Conservation (phyloP, 1,139 yeast genomes). For the Pichia sp. region DNA sequence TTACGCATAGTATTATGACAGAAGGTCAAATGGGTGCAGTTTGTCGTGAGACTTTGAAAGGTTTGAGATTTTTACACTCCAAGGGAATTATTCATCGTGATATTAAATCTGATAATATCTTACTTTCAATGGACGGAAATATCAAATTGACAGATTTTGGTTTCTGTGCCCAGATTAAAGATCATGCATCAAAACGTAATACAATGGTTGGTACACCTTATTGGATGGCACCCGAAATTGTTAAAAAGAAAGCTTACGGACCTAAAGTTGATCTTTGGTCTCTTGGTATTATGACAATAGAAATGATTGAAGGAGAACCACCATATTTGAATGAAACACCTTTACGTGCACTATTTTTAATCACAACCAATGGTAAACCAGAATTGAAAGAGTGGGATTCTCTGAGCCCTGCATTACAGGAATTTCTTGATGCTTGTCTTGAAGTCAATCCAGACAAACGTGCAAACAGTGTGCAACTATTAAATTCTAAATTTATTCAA, state of each 20-base stretch:
- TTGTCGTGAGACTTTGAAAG: slow-evolving; percentile 82
- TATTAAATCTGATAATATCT: slow-evolving; percentile 88
- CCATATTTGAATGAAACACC: slow-evolving; percentile 96
- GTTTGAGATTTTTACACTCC: slow-evolving; percentile 80
- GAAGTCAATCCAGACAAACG: slow-evolving; percentile 82
- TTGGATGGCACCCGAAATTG: slow-evolving; percentile 99
- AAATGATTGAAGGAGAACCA: slow-evolving; percentile 99
- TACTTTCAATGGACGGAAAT: slow-evolving; percentile 76
- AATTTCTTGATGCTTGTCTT: slow-evolving; percentile 71
- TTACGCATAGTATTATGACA: slow-evolving; percentile 89
- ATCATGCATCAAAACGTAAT: slow-evolving; percentile 76
- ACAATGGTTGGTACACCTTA: slow-evolving; percentile 99
- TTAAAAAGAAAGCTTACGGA: slow-evolving; percentile 88
- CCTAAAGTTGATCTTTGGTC: slow-evolving; percentile 98
- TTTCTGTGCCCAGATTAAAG: slow-evolving; percentile 94
- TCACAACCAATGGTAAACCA: slow-evolving; percentile 96
- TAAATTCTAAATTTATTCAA: slow-evolving; percentile 64
- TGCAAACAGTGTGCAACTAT: slow-evolving; percentile 71
- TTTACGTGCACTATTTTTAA: slow-evolving; percentile 79
- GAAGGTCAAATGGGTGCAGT: slow-evolving; percentile 98
- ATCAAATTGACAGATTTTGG: slow-evolving; percentile 89
- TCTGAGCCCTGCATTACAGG: slow-evolving; percentile 57
- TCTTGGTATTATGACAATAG: slow-evolving; percentile 93
- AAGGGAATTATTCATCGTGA: slow-evolving; percentile 96
- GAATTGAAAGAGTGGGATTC: slow-evolving; percentile 83